Evolutionary conservation across 2,329 filamentous ascomycete genomes (phyloP).

Genomic region (Metarhizium brunneum): DNA sequence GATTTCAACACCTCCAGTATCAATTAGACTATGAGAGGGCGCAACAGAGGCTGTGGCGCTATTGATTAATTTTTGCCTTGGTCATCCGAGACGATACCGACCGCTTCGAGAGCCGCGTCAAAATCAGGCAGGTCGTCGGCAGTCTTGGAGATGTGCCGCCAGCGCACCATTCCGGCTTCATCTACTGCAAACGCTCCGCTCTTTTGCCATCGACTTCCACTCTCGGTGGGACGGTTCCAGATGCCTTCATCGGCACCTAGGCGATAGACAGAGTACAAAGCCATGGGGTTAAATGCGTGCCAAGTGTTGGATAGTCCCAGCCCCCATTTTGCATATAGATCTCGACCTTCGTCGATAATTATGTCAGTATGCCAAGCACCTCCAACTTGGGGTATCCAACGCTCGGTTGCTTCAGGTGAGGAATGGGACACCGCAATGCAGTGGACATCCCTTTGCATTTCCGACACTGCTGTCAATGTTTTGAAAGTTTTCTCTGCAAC

Average conservation of each 20-base stretch:
- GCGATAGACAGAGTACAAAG: constrained; percentile 47
- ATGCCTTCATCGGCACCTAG: constrained; percentile 55
- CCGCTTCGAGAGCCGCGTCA: constrained; percentile 16
- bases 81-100: constrained; percentile 11
- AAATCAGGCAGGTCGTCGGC: constrained; percentile 24
- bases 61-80: neutral
- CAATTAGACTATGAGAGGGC: no score
- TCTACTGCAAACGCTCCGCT: constrained; percentile 51
- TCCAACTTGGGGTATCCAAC: constrained; percentile 46
- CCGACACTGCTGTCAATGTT: constrained; percentile 41
- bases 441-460: constrained; percentile 36
- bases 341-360: constrained; percentile 49
- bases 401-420: constrained; percentile 39
- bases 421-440: constrained; percentile 58
- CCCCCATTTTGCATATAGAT: constrained; percentile 57
- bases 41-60: no score
- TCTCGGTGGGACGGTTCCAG: constrained; percentile 56
- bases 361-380: constrained; percentile 49
- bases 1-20: no score
- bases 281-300: constrained; percentile 51
- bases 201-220: constrained; percentile 60
- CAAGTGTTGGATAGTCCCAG: constrained; percentile 51
- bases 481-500: constrained; percentile 61
- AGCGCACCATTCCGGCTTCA: constrained; percentile 19
- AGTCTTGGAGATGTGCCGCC: constrained; percentile 19